Base-by-base conservation (phyloP, 208 protist species). In the Leishmania lainsoni region DNA sequence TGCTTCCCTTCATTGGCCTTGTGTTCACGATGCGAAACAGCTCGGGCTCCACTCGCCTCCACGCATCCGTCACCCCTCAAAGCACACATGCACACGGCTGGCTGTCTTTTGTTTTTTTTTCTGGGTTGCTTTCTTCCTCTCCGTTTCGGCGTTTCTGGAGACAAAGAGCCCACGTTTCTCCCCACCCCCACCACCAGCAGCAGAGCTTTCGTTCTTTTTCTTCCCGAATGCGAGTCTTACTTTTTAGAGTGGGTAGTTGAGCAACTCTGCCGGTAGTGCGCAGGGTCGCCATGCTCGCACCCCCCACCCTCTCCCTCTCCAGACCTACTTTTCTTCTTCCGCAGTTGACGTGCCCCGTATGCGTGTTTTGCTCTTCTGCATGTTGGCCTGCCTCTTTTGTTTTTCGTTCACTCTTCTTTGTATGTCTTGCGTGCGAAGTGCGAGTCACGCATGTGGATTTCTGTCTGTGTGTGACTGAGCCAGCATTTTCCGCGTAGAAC, bases 91-190 rank as follows among this genome's bases (percentile, higher is more conserved):
- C 63, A 69, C 26, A 45, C 0, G 20, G 10, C 3, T 22, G 1
- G 16, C 16, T 20, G 48, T 56, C 77, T 86, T 78, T 79, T 78
- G 72, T 80, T 66, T 39, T 59, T 39, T 59, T 39, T 66, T 56
- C 65, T 83, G 26, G 22, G 2, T 29, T 68, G 39, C 5, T 59
- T 77, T 81, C 59, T 68, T 17, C 9, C 26, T 54, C 29, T 71
- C 63, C 61, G 1, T 76, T 85, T 29, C n/a, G 29, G 29, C n/a
- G n/a, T 17, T 66, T 29, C 29, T 29, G 59, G 59, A 10, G 59
- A 66, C 22, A 26, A 66, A 29, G 59, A 66, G 59, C 59, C 59
- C 59, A 39, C 17, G 5, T 29, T 42, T 22, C 63, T 26, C 63
- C 4, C 39, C 12, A 32, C 22, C 32, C 63, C 20, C 63, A 14